These are phyloP conservation scores for Arthrobotrys sinensis DNA, from an alignment of 2,329 filamentous ascomycete genomes.

Conservation along the genomic window DNA sequence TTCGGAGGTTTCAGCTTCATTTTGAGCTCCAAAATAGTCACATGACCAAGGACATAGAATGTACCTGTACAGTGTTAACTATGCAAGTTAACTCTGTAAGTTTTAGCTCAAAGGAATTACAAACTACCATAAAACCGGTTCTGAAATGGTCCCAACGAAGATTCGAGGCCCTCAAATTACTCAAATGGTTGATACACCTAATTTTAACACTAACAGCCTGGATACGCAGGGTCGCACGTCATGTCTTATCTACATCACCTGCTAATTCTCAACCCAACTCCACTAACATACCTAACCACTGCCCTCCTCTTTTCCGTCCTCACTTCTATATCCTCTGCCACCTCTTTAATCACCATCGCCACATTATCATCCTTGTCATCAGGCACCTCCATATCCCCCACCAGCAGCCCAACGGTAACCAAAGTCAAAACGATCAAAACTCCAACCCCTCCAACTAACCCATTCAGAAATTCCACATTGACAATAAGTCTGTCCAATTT, in stretches of 20 bases:
- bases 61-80: too few relatives aligned
- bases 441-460: constrained; percentile 6
- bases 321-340: constrained; percentile 12
- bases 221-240: too few relatives aligned
- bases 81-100: too few relatives aligned
- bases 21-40: too few relatives aligned
- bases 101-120: too few relatives aligned
- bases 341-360: neutral
- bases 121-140: too few relatives aligned
- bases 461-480: constrained; percentile 14
- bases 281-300: constrained; percentile 7
- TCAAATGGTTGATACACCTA: too few relatives aligned
- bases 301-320: constrained; percentile 9
- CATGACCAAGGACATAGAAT: too few relatives aligned
- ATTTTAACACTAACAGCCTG: too few relatives aligned
- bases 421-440: constrained; percentile 1
- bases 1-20: too few relatives aligned
- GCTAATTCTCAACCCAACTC: neutral
- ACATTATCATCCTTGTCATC: constrained; percentile 14
- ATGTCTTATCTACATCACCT: neutral
- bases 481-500: constrained; percentile 10
- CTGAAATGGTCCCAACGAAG: too few relatives aligned
- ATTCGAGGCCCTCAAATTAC: too few relatives aligned
- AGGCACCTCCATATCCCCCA: constrained; percentile 21
- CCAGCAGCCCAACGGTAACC: neutral